Evolutionary conservation across 495 filamentous ascomycete species (phyloP), one percentile per base, ranked within the genome.

Genomic region (Hypoxylon fragiforme): DNA sequence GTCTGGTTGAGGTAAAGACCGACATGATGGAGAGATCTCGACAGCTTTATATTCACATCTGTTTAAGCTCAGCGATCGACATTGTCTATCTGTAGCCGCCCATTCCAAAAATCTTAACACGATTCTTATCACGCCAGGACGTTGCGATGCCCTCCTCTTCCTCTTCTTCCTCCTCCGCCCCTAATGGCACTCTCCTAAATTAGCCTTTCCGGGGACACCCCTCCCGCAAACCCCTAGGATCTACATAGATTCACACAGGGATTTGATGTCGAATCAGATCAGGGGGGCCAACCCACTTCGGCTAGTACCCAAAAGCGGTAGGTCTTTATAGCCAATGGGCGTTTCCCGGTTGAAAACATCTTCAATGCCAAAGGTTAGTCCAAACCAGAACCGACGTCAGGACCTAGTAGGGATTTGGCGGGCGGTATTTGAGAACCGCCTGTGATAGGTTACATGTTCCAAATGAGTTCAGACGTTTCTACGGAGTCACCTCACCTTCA

Each of bases 141-240:
- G 31, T 28, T 39, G 32, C 47, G 37, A 46, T n/a, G n/a, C n/a
- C n/a, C n/a, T n/a, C n/a, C n/a, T n/a, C n/a, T n/a, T n/a, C n/a
- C n/a, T n/a, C n/a, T n/a, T 48, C 34, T 31, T 45, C 21, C 39
- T 53, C 58, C 38, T 13, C 51, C 48, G 38, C 44, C 35, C 46
- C 41, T 52, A 48, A 61, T 56, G 43, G n/a, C 24, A 61, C 51
- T 37, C 57, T 62, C 58, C 58, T 49, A 62, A 62, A 62, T 62
- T 62, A 47, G 47, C 3, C 15, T 53, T 7, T 3, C 48, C 42
- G 51, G 41, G 24, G 15, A n/a, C 38, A 38, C 47, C 31, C 43
- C 46, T 44, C 42, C 47, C 47, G 43, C 32, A 49, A 19, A 15
- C 15, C 44, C 24, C 38, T 48, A 12, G 57, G 52, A 56, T 62